These are phyloP conservation scores for Hippophae tibetana DNA, from an alignment of 306 rosid genomes.

Conservation along the genomic window DNA sequence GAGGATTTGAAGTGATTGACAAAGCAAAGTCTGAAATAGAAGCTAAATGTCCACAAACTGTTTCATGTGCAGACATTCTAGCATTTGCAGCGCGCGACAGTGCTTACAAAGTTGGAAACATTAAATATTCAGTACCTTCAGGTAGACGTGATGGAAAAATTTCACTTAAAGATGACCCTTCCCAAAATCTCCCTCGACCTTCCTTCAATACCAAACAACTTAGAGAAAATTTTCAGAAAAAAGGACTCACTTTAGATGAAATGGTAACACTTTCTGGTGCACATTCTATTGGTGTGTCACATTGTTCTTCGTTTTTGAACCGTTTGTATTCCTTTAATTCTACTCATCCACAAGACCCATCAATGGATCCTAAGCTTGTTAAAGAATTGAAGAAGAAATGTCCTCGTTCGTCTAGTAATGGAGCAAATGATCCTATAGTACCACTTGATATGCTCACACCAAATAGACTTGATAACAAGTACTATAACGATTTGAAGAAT, in stretches of 20 bases:
- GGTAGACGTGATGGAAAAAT: constrained; percentile 26
- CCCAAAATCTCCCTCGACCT: constrained; percentile 7
- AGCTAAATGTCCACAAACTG: constrained; percentile 30
- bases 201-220: constrained; percentile 20
- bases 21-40: constrained; percentile 30
- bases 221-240: not conserved
- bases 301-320: constrained; percentile 24
- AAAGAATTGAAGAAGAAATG: constrained; percentile 23
- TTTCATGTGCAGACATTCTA: constrained; percentile 35
- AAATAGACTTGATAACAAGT: constrained; percentile 19
- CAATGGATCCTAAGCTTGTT: constrained; percentile 27
- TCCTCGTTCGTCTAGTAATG: constrained; percentile 2
- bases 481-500: constrained; percentile 18
- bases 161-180: constrained; percentile 16
- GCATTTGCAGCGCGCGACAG: constrained; percentile 40
- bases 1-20: constrained; percentile 37
- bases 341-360: constrained; percentile 32
- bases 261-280: constrained; percentile 41
- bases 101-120: constrained; percentile 19
- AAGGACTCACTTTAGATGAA: constrained; percentile 25
- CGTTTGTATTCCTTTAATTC: constrained; percentile 22
- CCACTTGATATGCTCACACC: constrained; percentile 23
- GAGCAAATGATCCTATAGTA: not conserved
- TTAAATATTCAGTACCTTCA: constrained; percentile 23
- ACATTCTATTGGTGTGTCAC: constrained; percentile 36